phyloP scores from a whole-genome alignment of 345 rosid genomes.

The Eucalyptus urophylla region DNA sequence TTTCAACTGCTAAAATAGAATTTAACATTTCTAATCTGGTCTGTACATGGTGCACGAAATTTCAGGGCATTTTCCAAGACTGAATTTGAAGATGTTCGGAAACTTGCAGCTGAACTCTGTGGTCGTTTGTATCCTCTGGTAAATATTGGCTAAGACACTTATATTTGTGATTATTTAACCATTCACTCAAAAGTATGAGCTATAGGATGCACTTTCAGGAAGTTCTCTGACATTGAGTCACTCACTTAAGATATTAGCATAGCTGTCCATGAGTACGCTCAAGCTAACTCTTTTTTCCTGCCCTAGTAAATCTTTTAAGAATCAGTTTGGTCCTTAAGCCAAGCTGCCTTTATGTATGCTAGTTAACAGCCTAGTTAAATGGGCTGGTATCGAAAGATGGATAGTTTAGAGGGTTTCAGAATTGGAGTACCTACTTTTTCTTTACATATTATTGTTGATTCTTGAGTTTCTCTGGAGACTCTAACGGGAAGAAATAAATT shows the following conservation, averaged over 20 bases:
- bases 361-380: neutral
- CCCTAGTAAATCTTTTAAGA: neutral
- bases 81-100: slow-evolving; percentile 77
- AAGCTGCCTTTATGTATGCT: neutral
- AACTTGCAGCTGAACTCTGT: slow-evolving; percentile 88
- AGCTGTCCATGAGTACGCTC: neutral
- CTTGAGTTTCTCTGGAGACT: neutral
- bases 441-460: neutral
- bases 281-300: neutral
- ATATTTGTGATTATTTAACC: neutral
- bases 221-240: neutral
- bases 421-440: neutral
- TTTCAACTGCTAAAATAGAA: neutral
- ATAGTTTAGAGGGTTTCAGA: neutral
- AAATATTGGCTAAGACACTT: neutral
- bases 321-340: neutral
- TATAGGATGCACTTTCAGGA: neutral
- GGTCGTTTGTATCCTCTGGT: slow-evolving; percentile 89
- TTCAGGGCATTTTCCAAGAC: slow-evolving; percentile 59
- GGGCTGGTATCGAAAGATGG: neutral
- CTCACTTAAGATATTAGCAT: neutral
- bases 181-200: neutral
- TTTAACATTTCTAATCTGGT: neutral
- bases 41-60: neutral
- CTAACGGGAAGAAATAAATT: neutral